Percentiles rank a stretch among this genome's conserved stretches.
These are phyloP conservation scores for Solanum sparsipilum DNA, from an alignment of 257 asterid genomes.

Conservation along the genomic window DNA sequence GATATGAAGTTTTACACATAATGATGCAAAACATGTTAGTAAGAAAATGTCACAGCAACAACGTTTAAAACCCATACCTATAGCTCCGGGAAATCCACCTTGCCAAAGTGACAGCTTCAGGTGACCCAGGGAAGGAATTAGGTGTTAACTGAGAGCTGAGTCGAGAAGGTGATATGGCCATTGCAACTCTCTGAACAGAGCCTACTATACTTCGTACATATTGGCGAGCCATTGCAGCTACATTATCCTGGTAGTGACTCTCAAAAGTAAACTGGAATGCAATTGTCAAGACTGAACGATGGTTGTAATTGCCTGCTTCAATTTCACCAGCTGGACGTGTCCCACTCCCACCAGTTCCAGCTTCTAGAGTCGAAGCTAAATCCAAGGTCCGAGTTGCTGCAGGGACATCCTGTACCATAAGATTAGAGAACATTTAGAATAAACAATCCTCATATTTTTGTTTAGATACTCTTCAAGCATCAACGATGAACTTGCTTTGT, in stretches of 20 bases:
- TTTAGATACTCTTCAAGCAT: neutral
- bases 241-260: constrained; percentile 68
- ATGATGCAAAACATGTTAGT: neutral
- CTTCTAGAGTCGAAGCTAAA: constrained; percentile 80
- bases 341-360: constrained; percentile 55
- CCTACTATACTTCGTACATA: constrained; percentile 73
- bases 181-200: constrained; percentile 82
- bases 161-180: constrained; percentile 78
- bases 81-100: constrained; percentile 80
- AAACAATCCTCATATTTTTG: neutral
- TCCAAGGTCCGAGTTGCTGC: constrained; percentile 65
- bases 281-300: constrained; percentile 76
- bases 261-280: constrained; percentile 95
- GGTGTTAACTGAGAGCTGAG: constrained; percentile 48
- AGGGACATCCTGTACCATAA: constrained; percentile 47
- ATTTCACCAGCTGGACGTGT: constrained; percentile 41
- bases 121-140: constrained; percentile 63
- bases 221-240: constrained; percentile 93
- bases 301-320: constrained; percentile 39
- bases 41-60: neutral
- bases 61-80: constrained; percentile 23
- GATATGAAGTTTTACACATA: neutral
- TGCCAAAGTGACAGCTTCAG: constrained; percentile 66
- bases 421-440: neutral
- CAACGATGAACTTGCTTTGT: neutral